phyloP scores from a whole-genome alignment of 306 rosid genomes.

The Senna tora region DNA sequence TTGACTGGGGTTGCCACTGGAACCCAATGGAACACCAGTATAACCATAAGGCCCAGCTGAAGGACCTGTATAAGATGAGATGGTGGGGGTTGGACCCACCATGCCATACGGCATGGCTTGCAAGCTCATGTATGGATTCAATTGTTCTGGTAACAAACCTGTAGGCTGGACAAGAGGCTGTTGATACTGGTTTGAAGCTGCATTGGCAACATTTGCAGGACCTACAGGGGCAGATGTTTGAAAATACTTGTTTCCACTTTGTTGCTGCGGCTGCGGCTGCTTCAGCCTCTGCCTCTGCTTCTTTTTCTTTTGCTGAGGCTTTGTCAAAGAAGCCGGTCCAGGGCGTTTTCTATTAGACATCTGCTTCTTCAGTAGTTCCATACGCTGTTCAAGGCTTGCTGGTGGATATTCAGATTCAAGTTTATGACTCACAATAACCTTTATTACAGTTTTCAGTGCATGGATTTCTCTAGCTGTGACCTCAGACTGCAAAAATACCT shows the following conservation, averaged over 20 bases:
- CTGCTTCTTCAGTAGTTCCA: slow-evolving; percentile 57
- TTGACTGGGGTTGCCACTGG: slow-evolving; percentile 53
- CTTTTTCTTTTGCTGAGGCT: slow-evolving; percentile 38
- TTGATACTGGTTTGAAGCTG: slow-evolving; percentile 49
- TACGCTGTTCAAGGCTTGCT: slow-evolving; percentile 57
- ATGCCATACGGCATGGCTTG: slow-evolving; percentile 58
- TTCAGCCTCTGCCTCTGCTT: slow-evolving; percentile 15
- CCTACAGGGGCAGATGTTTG: slow-evolving; percentile 39
- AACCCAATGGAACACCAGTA: slow-evolving; percentile 60
- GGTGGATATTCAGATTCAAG: slow-evolving; percentile 69
- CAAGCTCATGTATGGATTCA: slow-evolving; percentile 52
- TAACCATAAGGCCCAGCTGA: slow-evolving; percentile 58
- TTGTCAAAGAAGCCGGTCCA: slow-evolving; percentile 48
- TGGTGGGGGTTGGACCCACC: slow-evolving; percentile 53
- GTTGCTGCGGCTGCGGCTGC: slow-evolving; percentile 30
- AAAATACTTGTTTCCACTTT: slow-evolving; percentile 50
- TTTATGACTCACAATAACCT: slow-evolving; percentile 64
- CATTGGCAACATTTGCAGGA: slow-evolving; percentile 37
- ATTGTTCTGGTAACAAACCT: slow-evolving; percentile 57
- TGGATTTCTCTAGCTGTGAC: slow-evolving; percentile 66
- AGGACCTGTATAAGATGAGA: slow-evolving; percentile 55
- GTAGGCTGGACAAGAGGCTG: slow-evolving; percentile 49
- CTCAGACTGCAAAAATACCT: slow-evolving; percentile 60
- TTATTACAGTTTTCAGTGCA: slow-evolving; percentile 67
- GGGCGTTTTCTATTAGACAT: slow-evolving; percentile 44